These are phyloP conservation scores for Liriodendron chinense DNA, from an alignment of 164 flowering plant species.

Conservation along the genomic window DNA sequence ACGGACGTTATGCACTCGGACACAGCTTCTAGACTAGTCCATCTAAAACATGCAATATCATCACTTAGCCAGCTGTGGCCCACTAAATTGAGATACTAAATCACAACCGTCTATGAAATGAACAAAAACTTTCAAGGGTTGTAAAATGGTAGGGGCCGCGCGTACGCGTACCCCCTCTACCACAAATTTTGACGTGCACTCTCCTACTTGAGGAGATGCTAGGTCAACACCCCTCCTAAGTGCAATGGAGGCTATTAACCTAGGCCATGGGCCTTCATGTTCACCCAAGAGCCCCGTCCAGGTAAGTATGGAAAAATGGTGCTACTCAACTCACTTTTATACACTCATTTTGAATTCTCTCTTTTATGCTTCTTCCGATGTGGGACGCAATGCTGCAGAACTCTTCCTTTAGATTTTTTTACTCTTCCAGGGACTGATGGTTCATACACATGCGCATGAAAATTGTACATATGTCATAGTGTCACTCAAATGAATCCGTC, in stretches of 20 bases:
- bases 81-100: too few species aligned
- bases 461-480: too few species aligned
- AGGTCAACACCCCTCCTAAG: background rate
- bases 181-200: conserved; percentile 9
- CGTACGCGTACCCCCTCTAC: conserved; percentile 4
- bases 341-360: background rate
- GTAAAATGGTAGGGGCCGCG: conserved; percentile 1
- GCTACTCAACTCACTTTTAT: background rate
- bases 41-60: too few species aligned
- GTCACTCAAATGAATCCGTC: too few species aligned
- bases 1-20: too few species aligned
- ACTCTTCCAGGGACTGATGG: background rate
- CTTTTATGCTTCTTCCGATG: background rate
- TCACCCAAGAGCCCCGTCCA: conserved; percentile 5
- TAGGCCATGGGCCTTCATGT: conserved; percentile 4
- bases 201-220: conserved; percentile 12
- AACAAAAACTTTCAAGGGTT: too few species aligned
- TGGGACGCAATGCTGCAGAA: background rate
- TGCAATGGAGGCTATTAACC: conserved; percentile 1
- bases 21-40: too few species aligned
- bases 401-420: too few species aligned
- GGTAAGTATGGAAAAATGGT: background rate
- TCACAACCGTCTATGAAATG: too few species aligned
- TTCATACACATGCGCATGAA: too few species aligned
- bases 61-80: too few species aligned